A percentile compares a stretch with the other conserved stretches of the same genome.
These are phyloP conservation scores for Dinochytrium kinnereticum DNA, from an alignment of 371 early-diverging fungal species.

Conservation along the genomic window DNA sequence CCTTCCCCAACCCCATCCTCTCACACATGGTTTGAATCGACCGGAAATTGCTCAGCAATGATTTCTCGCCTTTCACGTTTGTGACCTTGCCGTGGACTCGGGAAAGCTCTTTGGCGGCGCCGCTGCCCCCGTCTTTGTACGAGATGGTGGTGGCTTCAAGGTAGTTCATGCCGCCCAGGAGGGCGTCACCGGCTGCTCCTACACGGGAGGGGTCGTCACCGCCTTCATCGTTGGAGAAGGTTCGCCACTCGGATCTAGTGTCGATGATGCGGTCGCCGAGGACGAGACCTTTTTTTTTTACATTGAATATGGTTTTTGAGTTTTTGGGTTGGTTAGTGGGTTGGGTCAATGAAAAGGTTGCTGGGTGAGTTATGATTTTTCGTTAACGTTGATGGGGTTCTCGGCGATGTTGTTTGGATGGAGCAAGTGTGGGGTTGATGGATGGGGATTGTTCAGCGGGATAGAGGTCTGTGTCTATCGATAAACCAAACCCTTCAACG, in stretches of 20 bases:
- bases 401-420: no score
- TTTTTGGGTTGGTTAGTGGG: no score
- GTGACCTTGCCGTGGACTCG: constrained; percentile 66
- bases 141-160: constrained; percentile 89
- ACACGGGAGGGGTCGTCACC: constrained; percentile 99
- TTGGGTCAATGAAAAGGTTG: no score
- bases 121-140: constrained; percentile 79
- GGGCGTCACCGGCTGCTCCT: constrained; percentile 92
- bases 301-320: no score
- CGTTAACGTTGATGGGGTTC: no score
- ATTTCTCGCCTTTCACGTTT: constrained; percentile 77
- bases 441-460: no score
- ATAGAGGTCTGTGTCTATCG: no score
- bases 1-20: constrained; percentile 82
- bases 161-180: constrained; percentile 81
- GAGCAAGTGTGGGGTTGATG: no score
- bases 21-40: constrained; percentile 91
- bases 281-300: constrained; percentile 71
- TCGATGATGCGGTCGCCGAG: constrained; percentile 98
- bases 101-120: constrained; percentile 48
- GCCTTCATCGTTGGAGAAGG: constrained; percentile 92
- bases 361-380: no score
- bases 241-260: constrained; percentile 99
- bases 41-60: constrained; percentile 89
- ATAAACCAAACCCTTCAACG: no score